Percentiles rank a stretch among this genome's conserved stretches.
These are phyloP conservation scores for Cairneyella variabilis DNA, from an alignment of 495 filamentous ascomycete genomes.

Conservation along the genomic window DNA sequence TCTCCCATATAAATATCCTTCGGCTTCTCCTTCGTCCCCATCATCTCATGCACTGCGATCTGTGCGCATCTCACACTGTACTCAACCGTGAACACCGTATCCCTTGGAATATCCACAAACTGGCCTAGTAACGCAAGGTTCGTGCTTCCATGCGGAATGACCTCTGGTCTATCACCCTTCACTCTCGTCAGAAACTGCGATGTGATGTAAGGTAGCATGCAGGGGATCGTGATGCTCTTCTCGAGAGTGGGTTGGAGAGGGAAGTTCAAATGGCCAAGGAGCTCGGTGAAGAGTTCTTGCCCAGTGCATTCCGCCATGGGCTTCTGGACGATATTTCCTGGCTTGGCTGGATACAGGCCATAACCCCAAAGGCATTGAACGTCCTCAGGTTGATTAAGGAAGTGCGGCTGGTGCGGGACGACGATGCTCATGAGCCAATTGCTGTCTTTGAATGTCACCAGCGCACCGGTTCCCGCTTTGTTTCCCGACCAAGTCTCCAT, in stretches of 20 bases:
- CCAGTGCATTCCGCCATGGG: slow-evolving; percentile 37
- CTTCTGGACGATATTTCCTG: slow-evolving; percentile 36
- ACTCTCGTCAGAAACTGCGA: slow-evolving; percentile 32
- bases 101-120: slow-evolving; percentile 37
- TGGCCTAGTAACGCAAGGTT: slow-evolving; percentile 41
- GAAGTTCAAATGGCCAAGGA: slow-evolving; percentile 31
- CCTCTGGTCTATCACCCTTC: slow-evolving; percentile 30
- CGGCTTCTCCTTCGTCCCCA: slow-evolving; percentile 24
- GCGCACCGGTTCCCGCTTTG: slow-evolving; percentile 30
- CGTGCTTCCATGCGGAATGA: slow-evolving; percentile 29
- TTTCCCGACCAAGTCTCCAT: slow-evolving; percentile 30
- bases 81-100: slow-evolving; percentile 38
- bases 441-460: slow-evolving; percentile 34
- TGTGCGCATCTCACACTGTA: slow-evolving; percentile 40
- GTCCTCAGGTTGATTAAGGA: slow-evolving; percentile 29
- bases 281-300: slow-evolving; percentile 35
- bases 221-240: slow-evolving; percentile 20
- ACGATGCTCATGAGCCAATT: slow-evolving; percentile 36
- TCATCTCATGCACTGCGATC: slow-evolving; percentile 33
- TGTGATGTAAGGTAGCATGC: slow-evolving; percentile 35
- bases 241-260: slow-evolving; percentile 5
- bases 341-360: slow-evolving; percentile 25
- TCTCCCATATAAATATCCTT: slow-evolving; percentile 26
- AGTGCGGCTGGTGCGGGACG: slow-evolving; percentile 37
- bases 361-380: slow-evolving; percentile 36